Evolutionary conservation across 2,329 filamentous ascomycete species (phyloP).

Genomic region (Lomentospora prolificans): DNA sequence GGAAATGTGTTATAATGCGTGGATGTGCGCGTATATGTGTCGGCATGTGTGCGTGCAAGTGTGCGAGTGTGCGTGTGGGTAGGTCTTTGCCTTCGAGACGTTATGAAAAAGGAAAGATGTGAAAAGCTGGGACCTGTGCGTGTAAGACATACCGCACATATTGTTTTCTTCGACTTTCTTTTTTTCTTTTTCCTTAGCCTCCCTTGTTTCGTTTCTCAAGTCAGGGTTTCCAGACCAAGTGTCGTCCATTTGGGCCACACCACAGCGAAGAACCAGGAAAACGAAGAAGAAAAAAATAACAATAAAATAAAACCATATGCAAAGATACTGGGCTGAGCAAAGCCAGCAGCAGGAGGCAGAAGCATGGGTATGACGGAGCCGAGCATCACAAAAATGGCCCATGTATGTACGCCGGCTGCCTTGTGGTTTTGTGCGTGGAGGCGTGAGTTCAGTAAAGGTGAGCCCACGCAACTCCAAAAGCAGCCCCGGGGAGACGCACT

Average conservation of each 20-base stretch:
- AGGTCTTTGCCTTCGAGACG: background rate
- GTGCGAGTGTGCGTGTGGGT: background rate
- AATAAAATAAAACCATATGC: background rate
- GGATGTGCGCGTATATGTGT: background rate
- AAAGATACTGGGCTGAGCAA: background rate
- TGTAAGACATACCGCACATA: slow-evolving; percentile 7
- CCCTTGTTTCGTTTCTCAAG: background rate
- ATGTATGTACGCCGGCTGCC: background rate
- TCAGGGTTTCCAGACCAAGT: slow-evolving; percentile 2
- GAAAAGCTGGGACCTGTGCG: background rate
- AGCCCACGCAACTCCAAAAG: no score
- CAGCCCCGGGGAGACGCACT: no score
- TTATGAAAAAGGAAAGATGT: background rate
- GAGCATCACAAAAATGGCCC: no score
- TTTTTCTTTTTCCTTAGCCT: background rate
- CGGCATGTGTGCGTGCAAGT: background rate
- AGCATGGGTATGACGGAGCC: background rate
- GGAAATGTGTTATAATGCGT: background rate
- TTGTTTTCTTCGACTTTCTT: background rate
- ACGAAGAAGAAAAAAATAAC: background rate
- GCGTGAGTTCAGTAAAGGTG: no score
- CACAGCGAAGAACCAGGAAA: background rate
- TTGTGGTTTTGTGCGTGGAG: slow-evolving; percentile 1
- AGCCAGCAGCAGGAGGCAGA: background rate
- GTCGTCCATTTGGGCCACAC: background rate